These are phyloP conservation scores for Botrytis aclada DNA, from an alignment of 2,329 filamentous ascomycete species.

Conservation along the genomic window DNA sequence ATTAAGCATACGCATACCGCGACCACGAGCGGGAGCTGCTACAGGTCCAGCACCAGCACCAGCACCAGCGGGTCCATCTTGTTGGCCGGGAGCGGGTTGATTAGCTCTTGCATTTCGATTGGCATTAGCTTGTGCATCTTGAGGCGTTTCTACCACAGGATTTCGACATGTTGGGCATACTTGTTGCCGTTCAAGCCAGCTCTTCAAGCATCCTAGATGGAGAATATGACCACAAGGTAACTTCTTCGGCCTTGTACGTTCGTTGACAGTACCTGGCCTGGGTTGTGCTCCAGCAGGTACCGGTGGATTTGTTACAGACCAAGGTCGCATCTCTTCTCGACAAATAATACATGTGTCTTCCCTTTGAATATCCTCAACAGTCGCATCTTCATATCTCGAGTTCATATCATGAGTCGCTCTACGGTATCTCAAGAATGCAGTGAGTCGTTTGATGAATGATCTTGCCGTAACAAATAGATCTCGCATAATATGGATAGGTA, in stretches of 20 bases:
- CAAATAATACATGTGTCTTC: conserved; percentile 98
- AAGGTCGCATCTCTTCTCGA: conserved; percentile 89
- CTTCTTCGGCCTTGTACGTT: conserved; percentile 88
- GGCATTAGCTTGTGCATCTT: conserved; percentile 31
- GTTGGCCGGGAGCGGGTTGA: conserved; percentile 39
- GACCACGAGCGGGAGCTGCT: conserved; percentile 35
- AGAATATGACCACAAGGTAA: conserved; percentile 94
- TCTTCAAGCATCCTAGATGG: conserved; percentile 90
- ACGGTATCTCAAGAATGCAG: conserved; percentile 83
- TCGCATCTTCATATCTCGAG: conserved; percentile 83
- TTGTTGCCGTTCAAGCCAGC: conserved; percentile 96
- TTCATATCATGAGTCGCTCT: conserved; percentile 95
- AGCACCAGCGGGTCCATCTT: conserved; percentile 39
- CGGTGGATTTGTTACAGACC: conserved; percentile 52
- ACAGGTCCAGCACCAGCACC: conserved; percentile 37
- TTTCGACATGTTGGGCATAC: conserved; percentile 92
- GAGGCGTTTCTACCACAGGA: conserved; percentile 61
- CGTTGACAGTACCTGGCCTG: conserved; percentile 55
- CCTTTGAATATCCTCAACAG: conserved; percentile 73
- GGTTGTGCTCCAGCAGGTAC: conserved; percentile 38
- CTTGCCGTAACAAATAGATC: conserved; percentile 92
- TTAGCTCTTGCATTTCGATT: conserved; percentile 23
- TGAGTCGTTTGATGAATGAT: conserved; percentile 86
- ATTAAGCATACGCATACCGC: conserved; percentile 61
- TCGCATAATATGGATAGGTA: conserved; percentile 94